Evolutionary conservation across 1,139 yeast species (phyloP).

Genomic region (Pichia inconspicua): DNA sequence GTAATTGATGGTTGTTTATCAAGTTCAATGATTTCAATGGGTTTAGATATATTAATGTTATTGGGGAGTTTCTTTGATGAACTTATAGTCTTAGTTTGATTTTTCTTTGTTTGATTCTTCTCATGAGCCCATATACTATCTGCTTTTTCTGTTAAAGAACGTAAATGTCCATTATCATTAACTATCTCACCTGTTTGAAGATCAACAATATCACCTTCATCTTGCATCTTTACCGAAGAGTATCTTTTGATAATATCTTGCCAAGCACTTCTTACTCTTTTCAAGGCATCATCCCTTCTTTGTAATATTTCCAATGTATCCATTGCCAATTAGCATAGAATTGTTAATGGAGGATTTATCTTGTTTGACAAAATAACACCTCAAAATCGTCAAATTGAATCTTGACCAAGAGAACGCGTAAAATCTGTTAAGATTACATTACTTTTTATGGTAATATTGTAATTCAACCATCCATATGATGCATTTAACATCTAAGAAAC

Average conservation of each 20-base stretch:
- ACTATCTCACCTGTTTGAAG: conserved; percentile 50
- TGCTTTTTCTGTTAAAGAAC: conserved; percentile 25
- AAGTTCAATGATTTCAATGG: not conserved
- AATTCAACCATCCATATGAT: too few species aligned
- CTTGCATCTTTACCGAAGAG: conserved; percentile 40
- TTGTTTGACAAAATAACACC: too few species aligned
- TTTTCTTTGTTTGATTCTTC: not conserved
- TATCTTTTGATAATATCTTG: conserved; percentile 47
- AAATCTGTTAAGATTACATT: too few species aligned
- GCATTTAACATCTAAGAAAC: too few species aligned
- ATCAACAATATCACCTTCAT: conserved; percentile 62
- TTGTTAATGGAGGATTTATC: not conserved
- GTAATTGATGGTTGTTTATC: not conserved
- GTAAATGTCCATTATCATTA: conserved; percentile 58
- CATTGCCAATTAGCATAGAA: not conserved
- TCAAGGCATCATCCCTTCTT: conserved; percentile 13
- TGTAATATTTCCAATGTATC: not conserved
- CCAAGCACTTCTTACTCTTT: conserved; percentile 34
- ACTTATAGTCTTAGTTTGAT: not conserved
- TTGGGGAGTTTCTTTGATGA: not conserved
- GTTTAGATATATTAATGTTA: not conserved
- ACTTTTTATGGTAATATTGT: too few species aligned
- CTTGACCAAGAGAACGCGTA: too few species aligned
- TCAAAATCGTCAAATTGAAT: too few species aligned
- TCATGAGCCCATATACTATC: conserved; percentile 5